Base-by-base conservation (phyloP, 2,329 filamentous ascomycete species). In the Phialocephala sp. region DNA sequence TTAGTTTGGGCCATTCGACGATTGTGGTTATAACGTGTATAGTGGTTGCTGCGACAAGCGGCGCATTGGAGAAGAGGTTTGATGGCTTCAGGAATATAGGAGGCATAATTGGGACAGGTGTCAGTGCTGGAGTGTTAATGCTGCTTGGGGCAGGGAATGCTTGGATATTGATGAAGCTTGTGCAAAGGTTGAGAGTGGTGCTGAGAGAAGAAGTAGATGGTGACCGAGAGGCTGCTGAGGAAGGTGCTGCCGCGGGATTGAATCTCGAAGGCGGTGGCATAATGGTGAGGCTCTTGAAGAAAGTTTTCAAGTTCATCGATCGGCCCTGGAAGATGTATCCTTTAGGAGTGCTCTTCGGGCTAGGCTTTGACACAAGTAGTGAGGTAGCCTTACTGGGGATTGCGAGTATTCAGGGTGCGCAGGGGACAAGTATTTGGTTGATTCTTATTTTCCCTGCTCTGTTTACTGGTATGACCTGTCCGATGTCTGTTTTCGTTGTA, bases 321-420 rank as follows among this genome's bases (percentile, higher is more conserved):
- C 80, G 86, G 5, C 91, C 92, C 0, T 98, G 94, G 94, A 98
- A 98, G 78, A 97, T 97, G 93, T 95, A 96, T 71, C 93, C 93
- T 0, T 81, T 97, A 0, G 94, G 94, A 0, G 84, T 98, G 0
- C 81, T 98, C 4, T 98, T 94, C 74, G 95, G 94, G 0, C 83
- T 98, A 0, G 95, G 94, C 0, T 98, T 99, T 76, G 95, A 98
- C 76, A 98, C 95, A 0, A 96, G 91, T 47, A 97, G 92, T 8
- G 94, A 99, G 77, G 92, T 98, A 73, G 94, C 95, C 0, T 84
- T 99, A 8, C 80, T 99, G 0, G 95, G 94, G 0, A 97, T 98
- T 69, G 91, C 92, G 0, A 93, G 91, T 36, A 88, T 99, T 1
- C 91, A 97, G 73, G 94, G 91, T 0, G 89, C 93, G 0, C 85